Conservation (phyloP, 768 basidiomycete genomes). For the Rhizopogon rudus region DNA sequence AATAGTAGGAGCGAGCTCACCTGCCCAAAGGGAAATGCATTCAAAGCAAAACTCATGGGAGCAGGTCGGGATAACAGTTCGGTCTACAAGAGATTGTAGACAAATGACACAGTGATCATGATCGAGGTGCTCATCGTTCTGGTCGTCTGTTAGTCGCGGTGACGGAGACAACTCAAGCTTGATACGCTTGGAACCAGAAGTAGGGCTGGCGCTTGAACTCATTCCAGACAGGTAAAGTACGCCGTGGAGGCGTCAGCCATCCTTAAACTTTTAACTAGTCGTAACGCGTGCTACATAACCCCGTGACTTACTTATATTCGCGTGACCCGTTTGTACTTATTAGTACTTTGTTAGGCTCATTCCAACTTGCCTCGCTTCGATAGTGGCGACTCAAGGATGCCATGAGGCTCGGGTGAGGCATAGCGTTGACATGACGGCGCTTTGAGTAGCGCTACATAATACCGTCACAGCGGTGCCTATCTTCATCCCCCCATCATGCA, state of each 20-base stretch:
- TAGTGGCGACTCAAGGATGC: no score
- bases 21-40: slow-evolving; percentile 83
- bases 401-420: no score
- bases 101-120: slow-evolving; percentile 81
- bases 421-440: no score
- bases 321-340: no score
- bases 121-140: neutral
- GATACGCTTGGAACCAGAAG: slow-evolving; percentile 32
- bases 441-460: no score
- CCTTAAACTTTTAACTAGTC: no score
- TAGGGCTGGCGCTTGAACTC: neutral
- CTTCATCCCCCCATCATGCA: no score
- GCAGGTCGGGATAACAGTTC: slow-evolving; percentile 78
- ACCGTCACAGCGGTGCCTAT: no score
- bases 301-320: no score
- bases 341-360: no score
- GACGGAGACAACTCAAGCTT: slow-evolving; percentile 27
- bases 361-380: no score
- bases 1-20: slow-evolving; percentile 31
- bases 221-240: neutral
- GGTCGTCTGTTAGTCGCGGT: neutral
- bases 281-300: no score
- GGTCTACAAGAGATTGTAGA: slow-evolving; percentile 68
- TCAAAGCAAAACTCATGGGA: slow-evolving; percentile 95
- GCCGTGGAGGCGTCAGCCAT: neutral